Evolutionary conservation across 495 filamentous ascomycete species (phyloP).

Genomic region (Penicillium riverlandense): DNA sequence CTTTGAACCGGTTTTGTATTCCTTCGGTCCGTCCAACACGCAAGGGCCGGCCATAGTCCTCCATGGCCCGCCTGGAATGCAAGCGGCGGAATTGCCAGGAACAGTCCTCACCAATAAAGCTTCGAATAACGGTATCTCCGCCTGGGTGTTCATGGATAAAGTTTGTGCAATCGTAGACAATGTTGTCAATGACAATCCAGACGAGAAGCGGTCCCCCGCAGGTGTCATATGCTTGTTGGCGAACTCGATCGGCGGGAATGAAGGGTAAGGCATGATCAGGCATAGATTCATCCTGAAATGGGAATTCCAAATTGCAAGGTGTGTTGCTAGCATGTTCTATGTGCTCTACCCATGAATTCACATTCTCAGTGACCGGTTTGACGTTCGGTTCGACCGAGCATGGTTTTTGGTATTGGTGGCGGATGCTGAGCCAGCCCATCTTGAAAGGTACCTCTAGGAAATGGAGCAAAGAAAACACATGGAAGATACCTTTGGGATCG

Average conservation of each 20-base stretch:
- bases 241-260: too few species aligned
- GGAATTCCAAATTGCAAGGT: too few species aligned
- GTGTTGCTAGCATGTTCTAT: too few species aligned
- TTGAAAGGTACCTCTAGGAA: neutral
- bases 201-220: neutral
- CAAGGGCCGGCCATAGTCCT: neutral
- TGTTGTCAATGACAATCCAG: conserved; percentile 7
- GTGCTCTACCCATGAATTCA: too few species aligned
- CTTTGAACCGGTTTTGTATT: conserved; percentile 4
- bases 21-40: conserved; percentile 3
- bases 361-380: neutral
- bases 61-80: neutral
- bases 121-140: conserved; percentile 5
- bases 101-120: conserved; percentile 8
- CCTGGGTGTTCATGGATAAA: conserved; percentile 9
- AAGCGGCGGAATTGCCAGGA: conserved; percentile 10
- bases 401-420: neutral
- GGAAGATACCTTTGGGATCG: too few species aligned
- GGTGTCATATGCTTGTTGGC: neutral
- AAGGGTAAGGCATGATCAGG: too few species aligned
- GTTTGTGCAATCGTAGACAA: conserved; percentile 4
- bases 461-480: too few species aligned
- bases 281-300: too few species aligned
- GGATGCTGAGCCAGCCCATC: conserved; percentile 7
- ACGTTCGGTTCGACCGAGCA: neutral